Conservation (phyloP, 140 eudicot species). For the Flaveria floridana region DNA sequence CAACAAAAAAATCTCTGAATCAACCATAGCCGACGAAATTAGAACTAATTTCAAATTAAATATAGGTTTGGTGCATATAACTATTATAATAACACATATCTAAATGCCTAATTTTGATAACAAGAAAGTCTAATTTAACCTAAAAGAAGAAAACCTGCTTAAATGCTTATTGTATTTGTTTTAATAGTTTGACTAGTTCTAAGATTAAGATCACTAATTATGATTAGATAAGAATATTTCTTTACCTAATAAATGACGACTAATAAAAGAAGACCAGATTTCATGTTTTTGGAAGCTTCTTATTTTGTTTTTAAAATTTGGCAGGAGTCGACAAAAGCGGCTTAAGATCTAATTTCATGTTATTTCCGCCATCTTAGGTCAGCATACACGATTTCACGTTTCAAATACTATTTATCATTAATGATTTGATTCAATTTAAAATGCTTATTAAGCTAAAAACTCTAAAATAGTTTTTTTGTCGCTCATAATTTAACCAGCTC, state of each 20-base stretch:
- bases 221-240: not conserved
- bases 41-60: too few species aligned
- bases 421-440: too few species aligned
- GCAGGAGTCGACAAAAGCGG: conserved; percentile 15
- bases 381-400: not conserved
- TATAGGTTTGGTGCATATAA: too few species aligned
- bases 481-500: too few species aligned
- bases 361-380: conserved; percentile 6
- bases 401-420: not conserved
- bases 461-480: too few species aligned
- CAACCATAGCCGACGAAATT: too few species aligned
- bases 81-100: not conserved
- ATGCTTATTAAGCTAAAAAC: too few species aligned
- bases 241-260: not conserved
- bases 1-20: not conserved
- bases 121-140: not conserved
- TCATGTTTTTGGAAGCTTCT: conserved; percentile 15
- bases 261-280: too few species aligned
- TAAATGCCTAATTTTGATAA: not conserved
- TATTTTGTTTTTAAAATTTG: not conserved
- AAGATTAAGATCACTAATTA: conserved; percentile 6
- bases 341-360: conserved; percentile 17
- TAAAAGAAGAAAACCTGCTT: not conserved
- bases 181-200: not conserved
- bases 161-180: not conserved